phyloP scores from a whole-genome alignment of 169 alveolate genomes.

The Plasmodium coatneyi region DNA sequence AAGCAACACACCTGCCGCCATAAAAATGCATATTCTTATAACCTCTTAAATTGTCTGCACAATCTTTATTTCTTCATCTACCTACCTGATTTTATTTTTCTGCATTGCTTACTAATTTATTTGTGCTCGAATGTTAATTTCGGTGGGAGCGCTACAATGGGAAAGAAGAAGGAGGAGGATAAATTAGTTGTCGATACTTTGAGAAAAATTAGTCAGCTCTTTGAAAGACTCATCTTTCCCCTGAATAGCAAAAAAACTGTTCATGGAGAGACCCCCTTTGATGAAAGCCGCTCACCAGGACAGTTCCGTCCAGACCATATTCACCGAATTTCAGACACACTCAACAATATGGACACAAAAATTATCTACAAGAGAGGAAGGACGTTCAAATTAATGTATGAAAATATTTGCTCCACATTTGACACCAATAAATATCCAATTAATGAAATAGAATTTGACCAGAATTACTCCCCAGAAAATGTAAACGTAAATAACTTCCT shows the following conservation, averaged over 20 bases:
- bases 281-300: neutral
- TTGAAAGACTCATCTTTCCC: neutral
- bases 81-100: constrained; percentile 46
- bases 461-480: constrained; percentile 30
- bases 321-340: neutral
- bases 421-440: constrained; percentile 35
- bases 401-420: constrained; percentile 3
- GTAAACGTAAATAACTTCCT: constrained; percentile 61
- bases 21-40: neutral
- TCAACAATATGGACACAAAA: constrained; percentile 6
- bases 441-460: constrained; percentile 6
- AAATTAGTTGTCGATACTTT: neutral
- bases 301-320: too few relatives aligned
- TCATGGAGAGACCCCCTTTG: neutral
- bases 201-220: neutral
- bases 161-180: neutral
- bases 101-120: constrained; percentile 36
- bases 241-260: neutral
- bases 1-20: neutral
- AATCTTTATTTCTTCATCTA: constrained; percentile 30
- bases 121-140: neutral
- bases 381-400: neutral
- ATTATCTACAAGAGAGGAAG: constrained; percentile 1
- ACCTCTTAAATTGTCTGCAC: constrained; percentile 11
- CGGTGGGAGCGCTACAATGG: neutral